Percentiles rank a stretch among this genome's conserved stretches.
phyloP scores from a whole-genome alignment of 2,329 filamentous ascomycete genomes.

The Verticillium albo-atrum region DNA sequence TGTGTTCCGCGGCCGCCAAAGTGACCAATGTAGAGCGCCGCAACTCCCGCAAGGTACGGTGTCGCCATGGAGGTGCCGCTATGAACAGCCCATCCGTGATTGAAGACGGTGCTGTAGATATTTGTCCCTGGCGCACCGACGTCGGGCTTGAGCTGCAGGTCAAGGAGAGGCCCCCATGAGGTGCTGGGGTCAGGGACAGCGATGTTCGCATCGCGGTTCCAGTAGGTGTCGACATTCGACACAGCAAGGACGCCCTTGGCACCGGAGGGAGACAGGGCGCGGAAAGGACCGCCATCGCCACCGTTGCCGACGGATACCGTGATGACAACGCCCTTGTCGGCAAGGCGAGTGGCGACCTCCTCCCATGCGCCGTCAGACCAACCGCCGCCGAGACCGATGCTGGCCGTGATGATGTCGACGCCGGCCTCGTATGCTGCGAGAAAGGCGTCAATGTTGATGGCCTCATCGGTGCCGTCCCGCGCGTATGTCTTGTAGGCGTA shows the following conservation, averaged over 20 bases:
- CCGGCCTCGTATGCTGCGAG: slow-evolving; percentile 28
- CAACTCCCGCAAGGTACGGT: slow-evolving; percentile 39
- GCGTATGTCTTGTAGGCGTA: slow-evolving; percentile 15
- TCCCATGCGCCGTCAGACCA: not conserved
- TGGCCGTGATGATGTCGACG: slow-evolving; percentile 38
- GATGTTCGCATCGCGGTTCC: slow-evolving; percentile 22
- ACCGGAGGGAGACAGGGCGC: slow-evolving; percentile 31
- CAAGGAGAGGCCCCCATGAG: slow-evolving; percentile 29
- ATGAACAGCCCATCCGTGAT: slow-evolving; percentile 29
- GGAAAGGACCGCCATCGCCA: slow-evolving; percentile 43
- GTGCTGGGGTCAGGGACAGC: slow-evolving; percentile 27
- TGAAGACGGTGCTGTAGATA: slow-evolving; percentile 35
- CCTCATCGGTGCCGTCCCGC: slow-evolving; percentile 2
- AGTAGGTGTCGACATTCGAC: slow-evolving; percentile 19
- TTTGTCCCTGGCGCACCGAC: slow-evolving; percentile 36
- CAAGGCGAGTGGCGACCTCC: not conserved
- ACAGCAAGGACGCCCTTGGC: slow-evolving; percentile 36
- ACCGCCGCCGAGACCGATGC: slow-evolving; percentile 22
- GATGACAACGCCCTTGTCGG: slow-evolving; percentile 38
- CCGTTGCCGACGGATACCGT: slow-evolving; percentile 48
- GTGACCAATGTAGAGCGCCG: slow-evolving; percentile 27
- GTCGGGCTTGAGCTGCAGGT: slow-evolving; percentile 38
- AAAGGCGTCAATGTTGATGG: slow-evolving; percentile 25
- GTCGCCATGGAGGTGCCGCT: slow-evolving; percentile 46
- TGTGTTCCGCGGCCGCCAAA: slow-evolving; percentile 22